These are phyloP conservation scores for Hygrophoropsis aurantiaca DNA, from an alignment of 768 basidiomycete genomes.

Conservation along the genomic window DNA sequence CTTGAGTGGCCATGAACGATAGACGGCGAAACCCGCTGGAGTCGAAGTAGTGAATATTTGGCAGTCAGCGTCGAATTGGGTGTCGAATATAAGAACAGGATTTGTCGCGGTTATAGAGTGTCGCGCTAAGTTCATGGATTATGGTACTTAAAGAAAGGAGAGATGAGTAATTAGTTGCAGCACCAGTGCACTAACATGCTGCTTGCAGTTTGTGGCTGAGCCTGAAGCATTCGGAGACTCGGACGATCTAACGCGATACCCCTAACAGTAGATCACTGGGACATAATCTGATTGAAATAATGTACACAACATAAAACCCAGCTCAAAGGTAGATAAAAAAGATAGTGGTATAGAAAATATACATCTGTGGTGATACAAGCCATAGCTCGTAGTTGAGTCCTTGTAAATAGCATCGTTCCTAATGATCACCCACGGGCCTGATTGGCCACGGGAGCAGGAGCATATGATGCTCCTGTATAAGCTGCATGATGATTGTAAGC, in stretches of 20 bases:
- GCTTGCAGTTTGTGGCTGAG: slow-evolving; percentile 7
- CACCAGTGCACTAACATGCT: slow-evolving; percentile 17
- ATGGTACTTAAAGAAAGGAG: slow-evolving; percentile 15
- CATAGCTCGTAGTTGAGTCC: slow-evolving; percentile 20
- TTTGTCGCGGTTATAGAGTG: slow-evolving; percentile 77
- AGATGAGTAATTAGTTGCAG: slow-evolving; percentile 4
- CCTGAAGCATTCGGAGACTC: slow-evolving; percentile 1
- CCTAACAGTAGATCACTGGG: background rate
- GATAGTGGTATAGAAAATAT: slow-evolving; percentile 23
- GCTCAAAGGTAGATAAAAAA: slow-evolving; percentile 16
- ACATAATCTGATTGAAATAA: slow-evolving; percentile 5
- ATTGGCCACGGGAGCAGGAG: slow-evolving; percentile 25
- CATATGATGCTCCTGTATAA: slow-evolving; percentile 26
- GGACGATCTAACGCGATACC: background rate
- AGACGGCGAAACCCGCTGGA: slow-evolving; percentile 81
- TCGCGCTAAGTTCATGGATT: slow-evolving; percentile 81
- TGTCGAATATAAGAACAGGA: slow-evolving; percentile 75
- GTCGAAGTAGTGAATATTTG: slow-evolving; percentile 80
- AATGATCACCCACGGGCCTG: slow-evolving; percentile 24
- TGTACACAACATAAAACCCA: slow-evolving; percentile 20
- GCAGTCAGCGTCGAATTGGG: slow-evolving; percentile 77
- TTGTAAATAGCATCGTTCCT: background rate
- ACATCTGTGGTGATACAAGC: slow-evolving; percentile 11
- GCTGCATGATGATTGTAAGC: slow-evolving; percentile 25
- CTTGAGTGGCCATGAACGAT: slow-evolving; percentile 71